Conservation (phyloP, 176 grass and related monocot species). For the Ananas comosus region DNA sequence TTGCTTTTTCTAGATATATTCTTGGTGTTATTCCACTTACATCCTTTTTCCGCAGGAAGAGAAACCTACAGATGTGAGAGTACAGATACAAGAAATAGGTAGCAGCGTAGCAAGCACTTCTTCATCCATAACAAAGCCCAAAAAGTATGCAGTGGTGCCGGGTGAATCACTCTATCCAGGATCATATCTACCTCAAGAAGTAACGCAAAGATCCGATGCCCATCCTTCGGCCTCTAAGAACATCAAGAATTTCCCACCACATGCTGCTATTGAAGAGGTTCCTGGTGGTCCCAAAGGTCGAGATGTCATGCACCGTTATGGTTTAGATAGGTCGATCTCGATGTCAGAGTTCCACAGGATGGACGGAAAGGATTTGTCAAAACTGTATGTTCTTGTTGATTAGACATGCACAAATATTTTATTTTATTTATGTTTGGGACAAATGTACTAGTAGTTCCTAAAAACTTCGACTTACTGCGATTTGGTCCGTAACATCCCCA, state of each 20-base stretch:
- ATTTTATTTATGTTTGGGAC: background rate
- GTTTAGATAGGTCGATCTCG: background rate
- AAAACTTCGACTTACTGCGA: too few relatives aligned
- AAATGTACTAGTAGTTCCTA: background rate
- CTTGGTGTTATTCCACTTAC: background rate
- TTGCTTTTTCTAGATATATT: background rate
- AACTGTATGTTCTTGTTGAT: background rate
- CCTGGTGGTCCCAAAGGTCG: background rate
- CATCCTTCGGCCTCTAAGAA: background rate
- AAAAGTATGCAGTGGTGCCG: background rate
- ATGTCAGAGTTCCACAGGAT: background rate
- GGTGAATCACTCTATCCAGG: background rate
- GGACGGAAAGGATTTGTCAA: background rate
- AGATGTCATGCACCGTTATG: background rate
- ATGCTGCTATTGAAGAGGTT: background rate
- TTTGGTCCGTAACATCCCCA: too few relatives aligned
- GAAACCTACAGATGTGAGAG: background rate
- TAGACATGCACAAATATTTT: background rate
- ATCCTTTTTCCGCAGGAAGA: conserved; percentile 1
- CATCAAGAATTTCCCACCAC: background rate
- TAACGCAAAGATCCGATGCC: conserved; percentile 1
- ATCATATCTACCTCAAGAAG: conserved; percentile 6
- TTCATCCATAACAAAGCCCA: background rate
- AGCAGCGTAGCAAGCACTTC: background rate
- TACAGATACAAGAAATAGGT: conserved; percentile 1